Evolutionary conservation across 2,329 filamentous ascomycete species (phyloP).

Genomic region (Triangularia verruculosa): DNA sequence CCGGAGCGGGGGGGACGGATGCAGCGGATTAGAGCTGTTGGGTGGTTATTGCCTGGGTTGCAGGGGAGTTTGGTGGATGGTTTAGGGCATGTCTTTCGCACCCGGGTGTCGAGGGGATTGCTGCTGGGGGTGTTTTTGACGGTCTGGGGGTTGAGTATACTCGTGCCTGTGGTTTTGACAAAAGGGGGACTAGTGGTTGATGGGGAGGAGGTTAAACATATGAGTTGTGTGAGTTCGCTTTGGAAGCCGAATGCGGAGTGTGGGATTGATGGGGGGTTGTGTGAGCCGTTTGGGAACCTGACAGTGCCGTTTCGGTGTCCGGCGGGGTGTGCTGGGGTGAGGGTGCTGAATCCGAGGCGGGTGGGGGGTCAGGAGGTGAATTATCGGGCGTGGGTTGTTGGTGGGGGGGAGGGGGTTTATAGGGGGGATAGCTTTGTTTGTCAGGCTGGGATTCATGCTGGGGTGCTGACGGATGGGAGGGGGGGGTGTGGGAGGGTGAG

Average conservation of each 20-base stretch:
- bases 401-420: slow-evolving; percentile 43
- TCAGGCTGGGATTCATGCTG: slow-evolving; percentile 71
- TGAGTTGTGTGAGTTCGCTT: slow-evolving; percentile 53
- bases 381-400: slow-evolving; percentile 47
- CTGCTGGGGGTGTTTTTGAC: background rate
- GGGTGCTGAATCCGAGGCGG: slow-evolving; percentile 52
- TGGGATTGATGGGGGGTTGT: slow-evolving; percentile 56
- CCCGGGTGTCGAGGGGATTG: background rate
- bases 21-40: background rate
- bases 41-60: background rate
- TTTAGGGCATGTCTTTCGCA: background rate
- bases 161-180: background rate
- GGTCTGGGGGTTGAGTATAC: background rate
- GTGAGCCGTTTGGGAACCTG: slow-evolving; percentile 56
- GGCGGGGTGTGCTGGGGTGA: slow-evolving; percentile 50
- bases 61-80: background rate
- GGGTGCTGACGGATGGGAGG: slow-evolving; percentile 60
- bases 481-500: slow-evolving; percentile 72
- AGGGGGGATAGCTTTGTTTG: slow-evolving; percentile 77
- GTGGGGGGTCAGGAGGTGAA: slow-evolving; percentile 50
- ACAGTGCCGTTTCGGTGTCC: slow-evolving; percentile 59
- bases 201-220: slow-evolving; percentile 26
- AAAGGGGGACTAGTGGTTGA: background rate
- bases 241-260: slow-evolving; percentile 57
- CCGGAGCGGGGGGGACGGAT: background rate